Base-by-base conservation (phyloP, 306 rosid genomes). In the Dalbergia cochinchinensis region DNA sequence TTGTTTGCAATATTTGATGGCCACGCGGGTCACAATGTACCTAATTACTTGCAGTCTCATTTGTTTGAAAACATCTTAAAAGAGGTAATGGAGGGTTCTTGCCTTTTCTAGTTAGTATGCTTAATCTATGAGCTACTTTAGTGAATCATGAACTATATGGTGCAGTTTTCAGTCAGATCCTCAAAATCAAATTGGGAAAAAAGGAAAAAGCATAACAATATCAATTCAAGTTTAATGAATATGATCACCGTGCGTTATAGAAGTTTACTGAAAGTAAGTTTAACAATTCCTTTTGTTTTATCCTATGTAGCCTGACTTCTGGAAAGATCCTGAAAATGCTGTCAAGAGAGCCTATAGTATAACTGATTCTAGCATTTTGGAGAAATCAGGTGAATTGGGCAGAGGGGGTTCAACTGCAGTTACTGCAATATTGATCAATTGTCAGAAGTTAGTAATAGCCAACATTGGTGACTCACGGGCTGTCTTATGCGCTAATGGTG, bases 371-470 rank as follows among this genome's bases (percentile, higher is more conserved):
- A 80, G 76, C 50, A 95, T 95, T 86, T 90, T 95, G 78, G 92
- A 89, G 48, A 86, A 85, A 71, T 90, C 98, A 53, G 91, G 83
- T 76, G 92, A 93, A 83, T 86, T 95, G 74, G 97, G 99, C 16
- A 86, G 88, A 82, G 99, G 99, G 68, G 99, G 99, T 71, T 95
- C 99, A 68, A 95, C 99, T 54, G 99, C 99, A 15, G 98, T 95
- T 57, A 95, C 99, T 0, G 99, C 99, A 59, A 93, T 95, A 85
- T 78, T 95, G 82, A 89, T 95, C 8, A 80, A 95, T 80, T 86
- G 99, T 80, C 87, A 79, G 19, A 93, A 88, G 90, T 84, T 93
- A 84, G 88, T 95, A 37, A 91, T 95, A 66, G 99, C 97, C 69
- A 95, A 93, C 59, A 83, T 95, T 16, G 98, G 99, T n/a, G 99